Evolutionary conservation across 2,329 filamentous ascomycete species (phyloP), one percentile per base, ranked within the genome.

Genomic region (Epichloe brachyelytri): DNA sequence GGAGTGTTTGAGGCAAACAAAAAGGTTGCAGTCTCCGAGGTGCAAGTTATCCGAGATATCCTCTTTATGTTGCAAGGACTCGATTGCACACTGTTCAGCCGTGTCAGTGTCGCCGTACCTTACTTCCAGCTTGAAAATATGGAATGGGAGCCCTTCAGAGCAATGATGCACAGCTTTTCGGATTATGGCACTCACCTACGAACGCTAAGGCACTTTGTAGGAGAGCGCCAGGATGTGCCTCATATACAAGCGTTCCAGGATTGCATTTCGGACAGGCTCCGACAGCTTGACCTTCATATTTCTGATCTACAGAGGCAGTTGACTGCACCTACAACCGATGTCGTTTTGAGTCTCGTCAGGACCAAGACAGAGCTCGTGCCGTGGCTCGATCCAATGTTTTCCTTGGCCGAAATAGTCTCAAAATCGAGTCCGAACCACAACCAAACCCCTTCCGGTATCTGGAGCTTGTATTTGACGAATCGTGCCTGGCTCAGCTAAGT

Each of bases 11-110:
- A 65, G 63, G 0, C 61, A 59, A 36, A 54, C 65, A 66, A 65
- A 34, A 74, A 74, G 51, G 63, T 71, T 0, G 59, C 66, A 1
- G 71, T 91, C 5, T 79, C 85, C 0, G 90, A 95, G 62, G 71
- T 86, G 1, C 82, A 90, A 56, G 71, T 83, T 11, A 70, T 90
- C 26, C 80, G 88, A 46, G 89, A 97, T 50, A 78, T 81, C 0
- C 71, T 96, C 0, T 91, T 88, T 59, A 94, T 96, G 87, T 75
- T 97, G 0, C 79, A 81, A 50, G 90, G 90, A 0, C 70, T 93
- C 4, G 77, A 82, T 5, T 91, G 86, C 2, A 83, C 81, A 2
- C 62, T 95, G 1, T 95, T 90, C 59, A 69, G 68, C 51, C 20
- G 58, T 3, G 60, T 71, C 46, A 71, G 68, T 14, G 56, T 63